Base-by-base conservation (phyloP, 2,329 filamentous ascomycete genomes). In the Fusarium nisikadoi region DNA sequence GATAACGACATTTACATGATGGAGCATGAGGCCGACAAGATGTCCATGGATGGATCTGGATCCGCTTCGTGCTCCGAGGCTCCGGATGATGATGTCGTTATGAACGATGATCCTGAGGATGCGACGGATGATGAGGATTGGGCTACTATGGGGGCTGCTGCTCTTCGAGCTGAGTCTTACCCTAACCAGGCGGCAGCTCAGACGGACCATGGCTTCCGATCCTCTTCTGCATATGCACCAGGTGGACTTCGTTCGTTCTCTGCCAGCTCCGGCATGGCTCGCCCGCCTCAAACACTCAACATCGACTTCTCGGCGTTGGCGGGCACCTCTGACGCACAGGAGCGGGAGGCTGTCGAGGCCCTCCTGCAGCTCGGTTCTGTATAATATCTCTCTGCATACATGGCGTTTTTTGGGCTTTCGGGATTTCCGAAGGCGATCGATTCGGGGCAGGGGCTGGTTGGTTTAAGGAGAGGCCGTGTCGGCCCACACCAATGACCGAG, bases 91-190 rank as follows among this genome's bases (percentile, higher is more conserved):
- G 88, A 91, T 67, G 86, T 90, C 68, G 84, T 84, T 74, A 89
- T 91, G 84, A 90, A 91, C 76, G 92, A 94, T 75, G 92, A 97
- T 78, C 90, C 93, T 68, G 91, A 93, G 73, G 94, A 97, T 79
- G 89, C 93, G 66, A 98, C 96, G 29, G 96, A 98, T 79, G 94
- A 98, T 79, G 95, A 98, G 82, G 95, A 98, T 82, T 98, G 95
- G 95, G 94, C 93, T 50, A 90, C 93, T 57, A 92, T 97, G 70
- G 95, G 94, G 60, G 94, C 95, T 35, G 94, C 93, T 60, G 93
- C 94, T 73, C 88, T 98, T 75, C 91, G 95, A 72, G 88, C 89
- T 65, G 87, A 87, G 53, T 91, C 89, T 11, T 91, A 91, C 77
- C 86, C 87, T 60, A 87, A 83, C 76, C 87, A 85, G 75, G 84